Percentiles rank a stretch among this genome's conserved stretches.
These are phyloP conservation scores for Beauveria sp. DNA, from an alignment of 2,329 filamentous ascomycete genomes.

Conservation along the genomic window DNA sequence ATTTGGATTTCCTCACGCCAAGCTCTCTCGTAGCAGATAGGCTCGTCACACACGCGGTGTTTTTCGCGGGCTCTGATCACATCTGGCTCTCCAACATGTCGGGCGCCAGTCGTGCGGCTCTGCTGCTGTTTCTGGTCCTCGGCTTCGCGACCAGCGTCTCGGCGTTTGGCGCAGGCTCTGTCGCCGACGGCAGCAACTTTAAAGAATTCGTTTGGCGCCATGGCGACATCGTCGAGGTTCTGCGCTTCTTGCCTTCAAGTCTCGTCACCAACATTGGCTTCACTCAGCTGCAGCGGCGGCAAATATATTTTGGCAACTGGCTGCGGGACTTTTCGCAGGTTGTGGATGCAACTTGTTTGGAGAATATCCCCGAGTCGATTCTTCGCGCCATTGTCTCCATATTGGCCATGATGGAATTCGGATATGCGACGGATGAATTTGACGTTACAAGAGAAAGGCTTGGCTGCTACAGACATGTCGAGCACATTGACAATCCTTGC, in stretches of 20 bases:
- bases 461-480: constrained; percentile 68
- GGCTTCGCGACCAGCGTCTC: constrained; percentile 23
- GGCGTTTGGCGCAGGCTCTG: constrained; percentile 32
- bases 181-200: constrained; percentile 29
- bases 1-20: no score
- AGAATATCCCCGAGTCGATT: constrained; percentile 22
- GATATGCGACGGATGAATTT: constrained; percentile 72
- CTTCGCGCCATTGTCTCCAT: constrained; percentile 24
- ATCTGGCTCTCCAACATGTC: not conserved
- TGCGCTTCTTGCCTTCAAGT: constrained; percentile 29
- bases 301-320: constrained; percentile 30
- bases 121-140: constrained; percentile 18
- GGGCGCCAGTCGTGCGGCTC: not conserved
- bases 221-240: constrained; percentile 31
- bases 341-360: constrained; percentile 51
- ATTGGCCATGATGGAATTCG: constrained; percentile 25
- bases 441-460: constrained; percentile 71
- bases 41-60: not conserved
- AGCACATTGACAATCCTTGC: constrained; percentile 65
- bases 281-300: constrained; percentile 29
- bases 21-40: not conserved
- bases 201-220: constrained; percentile 35
- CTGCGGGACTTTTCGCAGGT: constrained; percentile 73
- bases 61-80: not conserved
- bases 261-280: constrained; percentile 31